phyloP scores from a whole-genome alignment of 257 asterid species.

The Ballota nigra region DNA sequence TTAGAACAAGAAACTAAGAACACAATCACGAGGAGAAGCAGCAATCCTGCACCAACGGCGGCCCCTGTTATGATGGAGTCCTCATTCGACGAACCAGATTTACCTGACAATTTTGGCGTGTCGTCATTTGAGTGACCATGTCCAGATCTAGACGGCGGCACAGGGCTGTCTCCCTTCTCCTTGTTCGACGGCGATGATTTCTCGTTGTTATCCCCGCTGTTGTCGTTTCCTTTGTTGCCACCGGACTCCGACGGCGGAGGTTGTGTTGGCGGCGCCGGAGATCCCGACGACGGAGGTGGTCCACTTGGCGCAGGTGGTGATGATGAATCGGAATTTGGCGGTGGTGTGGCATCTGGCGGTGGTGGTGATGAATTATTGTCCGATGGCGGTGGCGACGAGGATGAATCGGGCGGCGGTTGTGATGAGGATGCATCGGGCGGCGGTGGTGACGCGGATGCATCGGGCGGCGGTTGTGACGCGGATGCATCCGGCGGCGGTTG shows the following conservation, averaged over 20 bases:
- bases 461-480: not conserved
- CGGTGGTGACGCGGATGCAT: not conserved
- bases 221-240: not conserved
- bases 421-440: not conserved
- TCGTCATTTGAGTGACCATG: not conserved
- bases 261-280: conserved; percentile 21
- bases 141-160: conserved; percentile 36
- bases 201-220: too few species aligned
- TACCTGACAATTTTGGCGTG: conserved; percentile 10
- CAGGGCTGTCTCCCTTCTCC: conserved; percentile 16
- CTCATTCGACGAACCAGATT: conserved; percentile 23
- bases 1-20: conserved; percentile 37
- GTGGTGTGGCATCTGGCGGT: conserved; percentile 15
- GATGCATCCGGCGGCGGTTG: not conserved
- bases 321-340: conserved; percentile 16
- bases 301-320: conserved; percentile 22
- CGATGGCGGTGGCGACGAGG: conserved; percentile 19
- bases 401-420: conserved; percentile 19
- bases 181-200: conserved; percentile 28
- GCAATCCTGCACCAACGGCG: conserved; percentile 55
- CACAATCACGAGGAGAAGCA: conserved; percentile 44
- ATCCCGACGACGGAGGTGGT: conserved; percentile 24
- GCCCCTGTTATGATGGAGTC: conserved; percentile 46
- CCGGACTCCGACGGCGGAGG: conserved; percentile 20
- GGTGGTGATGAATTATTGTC: conserved; percentile 5